Evolutionary conservation across 495 filamentous ascomycete species (phyloP).

Genomic region (Echria macrotheca): DNA sequence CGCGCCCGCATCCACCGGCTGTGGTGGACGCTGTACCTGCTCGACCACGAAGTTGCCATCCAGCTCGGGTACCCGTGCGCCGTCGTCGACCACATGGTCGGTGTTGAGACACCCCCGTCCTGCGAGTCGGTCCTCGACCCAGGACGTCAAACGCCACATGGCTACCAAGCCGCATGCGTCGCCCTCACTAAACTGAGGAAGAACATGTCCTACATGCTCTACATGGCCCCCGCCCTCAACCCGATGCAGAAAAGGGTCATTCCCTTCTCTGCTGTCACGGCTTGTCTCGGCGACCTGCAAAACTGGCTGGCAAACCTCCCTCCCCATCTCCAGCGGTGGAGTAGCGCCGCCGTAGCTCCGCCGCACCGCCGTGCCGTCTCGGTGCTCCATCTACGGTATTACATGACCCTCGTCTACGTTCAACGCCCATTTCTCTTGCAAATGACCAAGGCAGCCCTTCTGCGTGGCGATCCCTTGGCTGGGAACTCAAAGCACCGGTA

Average conservation of each 20-base stretch:
- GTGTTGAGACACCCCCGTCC: background rate
- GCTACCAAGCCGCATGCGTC: background rate
- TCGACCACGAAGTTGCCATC: slow-evolving; percentile 10
- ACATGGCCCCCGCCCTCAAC: background rate
- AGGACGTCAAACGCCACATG: background rate
- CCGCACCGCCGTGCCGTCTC: slow-evolving; percentile 3
- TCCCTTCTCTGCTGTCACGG: slow-evolving; percentile 5
- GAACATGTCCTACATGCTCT: slow-evolving; percentile 3
- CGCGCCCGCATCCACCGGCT: slow-evolving; percentile 4
- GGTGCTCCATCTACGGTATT: slow-evolving; percentile 12
- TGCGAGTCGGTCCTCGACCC: slow-evolving; percentile 7
- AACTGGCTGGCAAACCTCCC: slow-evolving; percentile 2
- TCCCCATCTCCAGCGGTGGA: slow-evolving; percentile 1
- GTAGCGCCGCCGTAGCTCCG: background rate
- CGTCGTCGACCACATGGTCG: slow-evolving; percentile 7
- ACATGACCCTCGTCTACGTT: background rate
- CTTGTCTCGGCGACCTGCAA: background rate
- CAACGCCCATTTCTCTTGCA: slow-evolving; percentile 9
- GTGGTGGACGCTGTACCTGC: slow-evolving; percentile 10
- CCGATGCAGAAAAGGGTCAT: background rate
- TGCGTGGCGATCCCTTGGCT: background rate
- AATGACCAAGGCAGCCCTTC: background rate
- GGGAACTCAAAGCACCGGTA: background rate
- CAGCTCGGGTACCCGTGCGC: slow-evolving; percentile 9
- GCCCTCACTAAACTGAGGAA: slow-evolving; percentile 6